These are phyloP conservation scores for Rhodotorula sp. DNA, from an alignment of 1,284 basidiomycete species.

Conservation along the genomic window DNA sequence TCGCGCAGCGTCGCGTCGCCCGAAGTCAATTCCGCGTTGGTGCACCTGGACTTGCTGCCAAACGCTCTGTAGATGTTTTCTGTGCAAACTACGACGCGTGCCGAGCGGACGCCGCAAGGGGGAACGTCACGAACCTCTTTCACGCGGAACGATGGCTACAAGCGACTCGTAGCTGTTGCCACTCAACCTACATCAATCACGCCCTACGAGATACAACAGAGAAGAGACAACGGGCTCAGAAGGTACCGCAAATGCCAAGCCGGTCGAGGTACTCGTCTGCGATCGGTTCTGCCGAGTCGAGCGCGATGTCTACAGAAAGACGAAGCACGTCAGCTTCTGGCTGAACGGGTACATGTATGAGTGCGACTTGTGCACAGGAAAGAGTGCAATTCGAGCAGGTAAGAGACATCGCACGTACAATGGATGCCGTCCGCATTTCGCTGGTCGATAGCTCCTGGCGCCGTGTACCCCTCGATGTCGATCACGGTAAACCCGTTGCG, in stretches of 20 bases:
- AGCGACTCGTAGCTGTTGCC: not conserved
- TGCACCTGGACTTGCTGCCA: too few species aligned
- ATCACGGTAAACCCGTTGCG: slow-evolving; percentile 6
- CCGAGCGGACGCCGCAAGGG: too few species aligned
- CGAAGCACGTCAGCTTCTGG: too few species aligned
- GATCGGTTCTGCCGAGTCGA: slow-evolving; percentile 6
- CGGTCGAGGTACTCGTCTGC: slow-evolving; percentile 3
- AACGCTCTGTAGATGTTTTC: not conserved
- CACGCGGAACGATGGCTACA: not conserved
- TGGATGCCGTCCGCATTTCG: not conserved
- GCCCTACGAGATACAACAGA: not conserved
- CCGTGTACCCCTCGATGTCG: not conserved
- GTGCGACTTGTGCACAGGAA: too few species aligned
- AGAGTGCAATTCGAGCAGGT: not conserved
- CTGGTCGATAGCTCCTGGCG: not conserved
- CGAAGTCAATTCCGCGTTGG: too few species aligned
- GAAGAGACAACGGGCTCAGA: not conserved
- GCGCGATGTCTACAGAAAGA: not conserved
- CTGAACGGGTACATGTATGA: not conserved
- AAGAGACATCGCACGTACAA: not conserved
- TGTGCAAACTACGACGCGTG: too few species aligned
- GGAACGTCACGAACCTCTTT: too few species aligned
- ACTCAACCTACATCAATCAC: not conserved
- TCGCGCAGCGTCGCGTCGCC: not conserved
- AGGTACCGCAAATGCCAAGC: not conserved